Evolutionary conservation across 2,329 filamentous ascomycete species (phyloP), one percentile per base, ranked within the genome.

Genomic region (Raffaelea deltoideospora): DNA sequence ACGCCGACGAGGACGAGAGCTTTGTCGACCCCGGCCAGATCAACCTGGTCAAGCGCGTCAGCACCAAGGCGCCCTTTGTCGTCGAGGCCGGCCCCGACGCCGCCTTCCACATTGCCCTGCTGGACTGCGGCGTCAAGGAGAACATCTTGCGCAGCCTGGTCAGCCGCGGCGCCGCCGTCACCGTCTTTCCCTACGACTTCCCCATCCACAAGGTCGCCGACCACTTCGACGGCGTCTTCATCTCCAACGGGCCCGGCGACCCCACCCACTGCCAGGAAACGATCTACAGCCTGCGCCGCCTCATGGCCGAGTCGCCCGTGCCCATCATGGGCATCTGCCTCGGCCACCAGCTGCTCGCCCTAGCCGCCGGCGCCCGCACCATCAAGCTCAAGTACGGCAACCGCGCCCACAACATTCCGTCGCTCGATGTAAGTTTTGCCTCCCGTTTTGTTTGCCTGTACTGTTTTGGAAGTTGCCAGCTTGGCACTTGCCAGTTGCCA

Each of bases 341-440:
- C 47, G 90, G 90, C 46, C 90, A 98, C 63, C 90, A 98, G 69
- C 77, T 98, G 37, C 70, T 98, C 40, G 88, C 87, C 45, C 73
- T 95, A 48, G 86, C 90, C 34, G 72, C 81, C 41, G 90, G 90
- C 45, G 90, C 84, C 37, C 72, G 76, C 50, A 96, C 90, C 43
- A 79, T 92, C 64, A 96, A 96, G 74, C 76, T 98, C 61, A 96
- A 96, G 74, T 98, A 95, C 60, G 90, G 90, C 53, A 98, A 98
- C 72, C 82, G 90, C 49, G 90, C 87, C 15, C 90, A 96, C 70
- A 98, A 98, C 69, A 96, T 96, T 51, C 90, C 90, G 9, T 86
- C 87, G 42, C 67, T 96, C 40, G 88, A 96, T 56, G 43, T 45
- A 30, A 37, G 41, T 41, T 15, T 21, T 14, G 15, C n/a, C 27